These are phyloP conservation scores for Phtheirospermum japonicum DNA, from an alignment of 257 asterid species.

Conservation along the genomic window DNA sequence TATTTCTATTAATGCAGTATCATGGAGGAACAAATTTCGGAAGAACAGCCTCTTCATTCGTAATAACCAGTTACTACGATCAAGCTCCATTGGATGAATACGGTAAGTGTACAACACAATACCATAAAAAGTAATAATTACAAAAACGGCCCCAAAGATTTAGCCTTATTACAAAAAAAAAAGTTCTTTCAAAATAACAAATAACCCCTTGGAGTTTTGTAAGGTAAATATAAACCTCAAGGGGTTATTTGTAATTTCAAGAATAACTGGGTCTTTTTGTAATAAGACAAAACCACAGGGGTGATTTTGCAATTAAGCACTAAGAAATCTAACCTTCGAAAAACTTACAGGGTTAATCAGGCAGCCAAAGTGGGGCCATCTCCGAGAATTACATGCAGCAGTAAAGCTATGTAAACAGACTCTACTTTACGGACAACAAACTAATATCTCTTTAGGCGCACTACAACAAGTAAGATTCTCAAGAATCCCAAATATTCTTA, in stretches of 20 bases:
- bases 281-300: too few species aligned
- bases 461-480: slow-evolving; percentile 57
- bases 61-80: slow-evolving; percentile 63
- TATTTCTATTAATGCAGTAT: slow-evolving; percentile 36
- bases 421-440: slow-evolving; percentile 49
- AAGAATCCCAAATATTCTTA: slow-evolving; percentile 1
- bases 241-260: not conserved
- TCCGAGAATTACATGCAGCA: slow-evolving; percentile 65
- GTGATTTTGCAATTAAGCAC: too few species aligned
- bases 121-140: not conserved
- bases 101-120: slow-evolving; percentile 35
- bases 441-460: slow-evolving; percentile 43
- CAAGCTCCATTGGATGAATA: slow-evolving; percentile 89
- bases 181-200: too few species aligned
- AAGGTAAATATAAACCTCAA: too few species aligned
- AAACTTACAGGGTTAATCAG: slow-evolving; percentile 58
- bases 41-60: slow-evolving; percentile 49
- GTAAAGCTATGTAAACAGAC: slow-evolving; percentile 52
- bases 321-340: not conserved
- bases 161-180: too few species aligned
- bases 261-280: too few species aligned
- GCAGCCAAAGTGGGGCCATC: slow-evolving; percentile 87
- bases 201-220: too few species aligned
- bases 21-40: slow-evolving; percentile 96
- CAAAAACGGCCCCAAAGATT: not conserved